Evolutionary conservation across 2,329 filamentous ascomycete genomes (phyloP).

Genomic region (Colletotrichum spaethianum): DNA sequence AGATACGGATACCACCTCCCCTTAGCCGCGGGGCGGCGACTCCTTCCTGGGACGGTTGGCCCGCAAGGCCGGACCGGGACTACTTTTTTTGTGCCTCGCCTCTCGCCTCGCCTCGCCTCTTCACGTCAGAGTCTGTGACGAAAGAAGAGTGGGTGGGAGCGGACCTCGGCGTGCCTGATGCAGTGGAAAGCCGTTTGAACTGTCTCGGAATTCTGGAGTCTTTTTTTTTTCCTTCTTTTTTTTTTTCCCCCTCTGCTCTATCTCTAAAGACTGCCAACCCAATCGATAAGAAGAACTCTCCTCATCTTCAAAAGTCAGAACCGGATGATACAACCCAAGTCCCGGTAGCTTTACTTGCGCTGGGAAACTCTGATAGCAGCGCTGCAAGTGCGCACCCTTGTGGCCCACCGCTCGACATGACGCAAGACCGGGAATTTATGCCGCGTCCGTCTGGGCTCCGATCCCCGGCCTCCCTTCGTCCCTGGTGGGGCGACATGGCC

Average conservation of each 20-base stretch:
- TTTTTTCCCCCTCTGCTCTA: neutral
- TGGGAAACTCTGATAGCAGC: neutral
- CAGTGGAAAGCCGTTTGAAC: neutral
- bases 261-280: neutral
- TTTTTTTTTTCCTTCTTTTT: neutral
- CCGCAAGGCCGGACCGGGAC: neutral
- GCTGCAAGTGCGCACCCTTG: conserved; percentile 21
- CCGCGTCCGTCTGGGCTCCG: conserved; percentile 36
- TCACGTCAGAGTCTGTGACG: conserved; percentile 20
- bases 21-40: conserved; percentile 31
- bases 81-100: neutral
- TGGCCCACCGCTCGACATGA: conserved; percentile 32
- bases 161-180: conserved; percentile 5
- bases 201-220: conserved; percentile 2
- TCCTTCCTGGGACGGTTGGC: conserved; percentile 23
- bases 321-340: neutral
- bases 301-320: neutral
- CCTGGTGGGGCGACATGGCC: conserved; percentile 14
- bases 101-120: neutral
- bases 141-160: conserved; percentile 15
- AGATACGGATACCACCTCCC: conserved; percentile 19
- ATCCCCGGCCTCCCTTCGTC: conserved; percentile 24
- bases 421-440: conserved; percentile 38
- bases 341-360: neutral
- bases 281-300: neutral